These are phyloP conservation scores for Diutina rugosa DNA, from an alignment of 1,139 yeast genomes.

Conservation along the genomic window DNA sequence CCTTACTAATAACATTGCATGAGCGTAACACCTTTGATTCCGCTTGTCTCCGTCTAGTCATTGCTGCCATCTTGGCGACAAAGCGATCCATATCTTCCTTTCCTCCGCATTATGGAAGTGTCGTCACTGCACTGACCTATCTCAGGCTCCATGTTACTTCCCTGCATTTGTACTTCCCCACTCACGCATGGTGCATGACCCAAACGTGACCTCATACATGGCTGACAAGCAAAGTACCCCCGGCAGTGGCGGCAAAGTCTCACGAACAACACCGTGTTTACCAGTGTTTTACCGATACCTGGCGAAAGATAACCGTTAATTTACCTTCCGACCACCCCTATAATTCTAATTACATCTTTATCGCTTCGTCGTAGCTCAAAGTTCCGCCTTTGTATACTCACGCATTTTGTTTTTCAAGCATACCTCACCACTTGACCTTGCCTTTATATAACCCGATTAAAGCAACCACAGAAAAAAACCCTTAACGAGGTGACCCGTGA, in stretches of 20 bases:
- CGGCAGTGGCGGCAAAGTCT: not conserved
- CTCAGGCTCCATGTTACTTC: not conserved
- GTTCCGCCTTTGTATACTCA: not conserved
- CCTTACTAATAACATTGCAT: not conserved
- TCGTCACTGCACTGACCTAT: not conserved
- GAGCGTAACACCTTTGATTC: too few relatives aligned
- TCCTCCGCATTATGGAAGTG: not conserved
- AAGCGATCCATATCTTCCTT: too few relatives aligned
- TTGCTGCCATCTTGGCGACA: too few relatives aligned
- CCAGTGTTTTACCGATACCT: too few relatives aligned
- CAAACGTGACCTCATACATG: not conserved
- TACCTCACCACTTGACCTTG: not conserved
- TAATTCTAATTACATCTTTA: too few relatives aligned
- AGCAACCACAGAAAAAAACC: not conserved
- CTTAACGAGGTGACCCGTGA: not conserved
- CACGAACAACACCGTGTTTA: not conserved
- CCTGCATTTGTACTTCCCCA: not conserved
- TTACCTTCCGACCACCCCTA: too few relatives aligned
- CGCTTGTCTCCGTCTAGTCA: too few relatives aligned
- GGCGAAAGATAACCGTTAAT: too few relatives aligned
- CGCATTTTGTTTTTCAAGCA: not conserved
- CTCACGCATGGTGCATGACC: not conserved
- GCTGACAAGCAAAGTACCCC: not conserved
- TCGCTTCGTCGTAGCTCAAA: not conserved
- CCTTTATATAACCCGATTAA: not conserved